Base-by-base conservation (phyloP, 192 early-diverging fungal genomes). In the Dispira simplex region DNA sequence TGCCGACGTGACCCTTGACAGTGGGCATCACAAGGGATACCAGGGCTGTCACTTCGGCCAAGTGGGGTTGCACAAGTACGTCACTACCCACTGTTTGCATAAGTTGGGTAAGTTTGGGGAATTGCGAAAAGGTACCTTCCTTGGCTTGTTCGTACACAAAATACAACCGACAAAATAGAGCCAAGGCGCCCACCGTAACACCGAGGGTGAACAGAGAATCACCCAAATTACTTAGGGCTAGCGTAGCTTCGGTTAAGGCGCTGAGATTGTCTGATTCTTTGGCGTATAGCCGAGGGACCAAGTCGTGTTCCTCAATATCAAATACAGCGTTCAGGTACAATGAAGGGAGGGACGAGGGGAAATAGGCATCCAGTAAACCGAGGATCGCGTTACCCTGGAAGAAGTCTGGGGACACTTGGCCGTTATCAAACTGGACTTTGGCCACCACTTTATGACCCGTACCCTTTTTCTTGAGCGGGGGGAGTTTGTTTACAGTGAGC, bases 361-460 rank as follows among this genome's bases (percentile, higher is more conserved):
- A 66, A 68, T 75, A 43, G 16, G 39, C 16, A 2, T 27, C 48
- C 46, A 49, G 20, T 8, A 27, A 52, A 44, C 63, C 26, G 9
- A 77, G 72, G 47, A 66, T 65, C 21, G 76, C 76, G 62, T 77
- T 77, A 55, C 70, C 70, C 32, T 77, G 72, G 56, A 70, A 77
- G 32, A 77, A 55, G 28, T 46, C 67, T 18, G 68, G 66, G 54
- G 67, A 63, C 44, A 64, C 12, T 23, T 65, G 67, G 46, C 62
- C 58, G 27, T 67, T 49, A 0, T 63, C 47, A 16, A 68, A 64
- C 65, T 68, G 67, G 69, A 71, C 70, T 32, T 66, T 54, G 65
- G 62, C 32, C 3, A 39, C 6, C 32, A 39, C 32, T 39, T 39
- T 39, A 39, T 39, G 71, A 67, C 75, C 73, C 32, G 71, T 21